Evolutionary conservation across 1,284 basidiomycete species (phyloP).

Genomic region (Pseudozyma pruni): DNA sequence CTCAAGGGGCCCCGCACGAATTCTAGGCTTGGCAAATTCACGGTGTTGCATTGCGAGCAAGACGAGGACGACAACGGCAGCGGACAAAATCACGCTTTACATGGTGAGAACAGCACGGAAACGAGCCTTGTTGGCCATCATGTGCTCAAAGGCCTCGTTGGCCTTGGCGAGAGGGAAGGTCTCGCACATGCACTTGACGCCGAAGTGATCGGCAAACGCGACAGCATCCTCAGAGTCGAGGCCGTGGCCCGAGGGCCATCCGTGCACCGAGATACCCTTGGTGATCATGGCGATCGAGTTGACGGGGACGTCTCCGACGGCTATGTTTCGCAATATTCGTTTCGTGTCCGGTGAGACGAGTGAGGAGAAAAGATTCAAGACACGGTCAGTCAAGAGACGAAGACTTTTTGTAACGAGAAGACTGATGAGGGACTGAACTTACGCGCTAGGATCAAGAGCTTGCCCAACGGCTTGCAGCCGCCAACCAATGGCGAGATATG

Average conservation of each 20-base stretch:
- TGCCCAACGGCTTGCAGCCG: conserved; percentile 67
- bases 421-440: too few relatives aligned
- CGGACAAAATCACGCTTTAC: conserved; percentile 13
- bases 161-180: conserved; percentile 68
- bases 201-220: conserved; percentile 61
- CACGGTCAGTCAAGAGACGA: too few relatives aligned
- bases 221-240: conserved; percentile 67
- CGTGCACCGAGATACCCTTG: conserved; percentile 67
- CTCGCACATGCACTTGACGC: conserved; percentile 68
- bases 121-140: conserved; percentile 65
- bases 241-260: conserved; percentile 67
- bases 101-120: conserved; percentile 67
- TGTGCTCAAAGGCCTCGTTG: conserved; percentile 67
- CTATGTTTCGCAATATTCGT: too few relatives aligned
- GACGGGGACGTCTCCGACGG: conserved; percentile 50
- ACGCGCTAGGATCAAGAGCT: conserved; percentile 62
- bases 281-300: conserved; percentile 63
- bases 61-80: too few relatives aligned
- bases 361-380: too few relatives aligned
- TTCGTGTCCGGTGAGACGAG: not conserved
- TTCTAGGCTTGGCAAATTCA: too few relatives aligned
- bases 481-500: conserved; percentile 64
- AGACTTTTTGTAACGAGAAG: too few relatives aligned
- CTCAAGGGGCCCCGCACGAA: conserved; percentile 2
- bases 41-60: too few relatives aligned